A percentile compares a stretch with the other conserved stretches of the same genome.
Conservation (phyloP, 352 stramenopile genomes). For the Globisporangium solare region DNA sequence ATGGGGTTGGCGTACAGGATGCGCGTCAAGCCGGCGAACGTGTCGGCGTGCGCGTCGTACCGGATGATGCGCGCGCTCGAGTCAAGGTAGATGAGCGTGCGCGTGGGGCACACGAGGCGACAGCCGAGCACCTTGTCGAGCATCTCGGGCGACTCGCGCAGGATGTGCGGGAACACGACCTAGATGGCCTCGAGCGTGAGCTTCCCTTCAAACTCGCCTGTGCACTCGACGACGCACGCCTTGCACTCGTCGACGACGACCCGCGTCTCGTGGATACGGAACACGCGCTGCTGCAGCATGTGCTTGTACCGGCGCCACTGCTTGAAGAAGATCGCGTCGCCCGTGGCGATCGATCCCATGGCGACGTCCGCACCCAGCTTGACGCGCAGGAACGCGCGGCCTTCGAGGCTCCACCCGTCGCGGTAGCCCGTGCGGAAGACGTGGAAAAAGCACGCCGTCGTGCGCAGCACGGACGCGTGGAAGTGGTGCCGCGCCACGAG, state of each 20-base stretch:
- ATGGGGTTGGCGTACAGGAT: slow-evolving; percentile 17
- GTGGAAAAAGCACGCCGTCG: slow-evolving; percentile 28
- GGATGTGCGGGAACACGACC: slow-evolving; percentile 11
- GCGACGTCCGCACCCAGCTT: slow-evolving; percentile 21
- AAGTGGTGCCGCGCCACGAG: background rate
- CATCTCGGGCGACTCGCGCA: slow-evolving; percentile 1
- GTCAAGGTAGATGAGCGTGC: slow-evolving; percentile 31
- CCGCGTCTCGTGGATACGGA: slow-evolving; percentile 9
- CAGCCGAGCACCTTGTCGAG: slow-evolving; percentile 8
- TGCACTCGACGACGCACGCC: slow-evolving; percentile 6
- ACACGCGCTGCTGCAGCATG: slow-evolving; percentile 24
- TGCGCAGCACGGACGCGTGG: background rate
- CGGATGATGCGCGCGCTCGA: slow-evolving; percentile 15
- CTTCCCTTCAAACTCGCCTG: slow-evolving; percentile 2
- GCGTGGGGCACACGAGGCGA: slow-evolving; percentile 16
- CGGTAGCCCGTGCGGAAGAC: slow-evolving; percentile 25
- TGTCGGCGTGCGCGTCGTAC: slow-evolving; percentile 30
- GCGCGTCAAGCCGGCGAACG: slow-evolving; percentile 27
- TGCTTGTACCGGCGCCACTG: slow-evolving; percentile 44
- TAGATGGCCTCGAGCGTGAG: slow-evolving; percentile 12
- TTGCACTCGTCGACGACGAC: slow-evolving; percentile 18
- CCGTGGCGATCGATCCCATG: slow-evolving; percentile 16
- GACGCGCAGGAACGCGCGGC: slow-evolving; percentile 16
- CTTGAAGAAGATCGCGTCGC: slow-evolving; percentile 26
- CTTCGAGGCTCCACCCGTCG: slow-evolving; percentile 2